phyloP scores from a whole-genome alignment of 2,329 filamentous ascomycete genomes.

The Elsinoe ampelina region DNA sequence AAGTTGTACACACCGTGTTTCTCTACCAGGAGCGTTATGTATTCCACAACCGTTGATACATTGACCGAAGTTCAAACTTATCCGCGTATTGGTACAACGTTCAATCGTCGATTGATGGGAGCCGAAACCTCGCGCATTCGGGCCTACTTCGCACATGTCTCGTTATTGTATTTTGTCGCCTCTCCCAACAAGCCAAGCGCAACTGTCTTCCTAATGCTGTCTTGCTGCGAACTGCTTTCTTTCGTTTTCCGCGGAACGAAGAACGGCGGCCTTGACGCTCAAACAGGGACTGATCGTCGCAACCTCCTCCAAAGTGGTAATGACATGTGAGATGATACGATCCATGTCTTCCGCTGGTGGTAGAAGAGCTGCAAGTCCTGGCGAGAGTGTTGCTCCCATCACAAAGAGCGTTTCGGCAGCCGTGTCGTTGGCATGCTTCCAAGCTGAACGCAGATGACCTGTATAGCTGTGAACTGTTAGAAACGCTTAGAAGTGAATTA shows the following conservation, averaged over 20 bases:
- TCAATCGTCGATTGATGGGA: background rate
- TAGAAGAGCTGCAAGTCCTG: conserved; percentile 58
- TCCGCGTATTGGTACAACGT: background rate
- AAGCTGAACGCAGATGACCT: conserved; percentile 76
- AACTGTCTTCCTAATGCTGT: background rate
- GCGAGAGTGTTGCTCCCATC: conserved; percentile 77
- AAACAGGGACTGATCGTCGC: conserved; percentile 28
- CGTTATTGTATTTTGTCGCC: background rate
- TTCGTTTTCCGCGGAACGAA: conserved; percentile 5
- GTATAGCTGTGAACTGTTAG: conserved; percentile 49
- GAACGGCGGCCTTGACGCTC: background rate
- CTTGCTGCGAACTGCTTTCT: background rate
- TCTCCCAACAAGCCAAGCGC: background rate
- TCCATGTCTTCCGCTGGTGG: conserved; percentile 51
- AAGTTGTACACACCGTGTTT: too few relatives aligned
- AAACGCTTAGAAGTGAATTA: background rate
- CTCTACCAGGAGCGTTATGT: background rate
- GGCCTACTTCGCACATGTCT: background rate
- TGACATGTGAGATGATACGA: conserved; percentile 67
- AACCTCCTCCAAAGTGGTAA: conserved; percentile 66
- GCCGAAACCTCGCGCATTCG: background rate
- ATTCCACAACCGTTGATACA: background rate
- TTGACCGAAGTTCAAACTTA: background rate
- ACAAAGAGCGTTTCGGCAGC: conserved; percentile 72
- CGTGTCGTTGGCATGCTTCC: conserved; percentile 75